Evolutionary conservation across 495 filamentous ascomycete genomes (phyloP), one percentile per base, ranked within the genome.

Genomic region (Aspergillus taichungensis): DNA sequence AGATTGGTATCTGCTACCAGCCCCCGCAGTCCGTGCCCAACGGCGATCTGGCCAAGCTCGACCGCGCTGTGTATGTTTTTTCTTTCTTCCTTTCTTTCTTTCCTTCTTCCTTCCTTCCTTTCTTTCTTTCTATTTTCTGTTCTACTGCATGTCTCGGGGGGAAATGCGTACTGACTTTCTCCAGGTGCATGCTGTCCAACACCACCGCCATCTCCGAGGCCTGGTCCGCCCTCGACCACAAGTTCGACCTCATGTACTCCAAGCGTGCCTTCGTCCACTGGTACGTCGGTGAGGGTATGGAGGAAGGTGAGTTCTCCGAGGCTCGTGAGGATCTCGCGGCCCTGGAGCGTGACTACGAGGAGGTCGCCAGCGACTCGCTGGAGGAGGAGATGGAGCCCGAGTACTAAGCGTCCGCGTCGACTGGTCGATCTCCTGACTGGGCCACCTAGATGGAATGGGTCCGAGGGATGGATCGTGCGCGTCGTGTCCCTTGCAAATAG

Each of bases 251-350:
- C 63, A 98, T 98, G 92, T 97, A 97, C 79, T 90, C 90, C 65
- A 98, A 98, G 82, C 92, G 92, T 71, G 92, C 92, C 45, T 98
- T 98, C 74, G 92, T 98, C 41, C 92, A 98, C 73, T 98, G 92
- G 92, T 98, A 98, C 59, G 92, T 98, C 65, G 92, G 92, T 73
- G 92, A 98, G 78, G 92, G 92, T 80, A 98, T 98, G 92, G 92
- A 98, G 77, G 92, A 98, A 71, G 92, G 92, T 63, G 92, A 98
- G 69, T 98, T 98, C 78, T 94, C 88, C 39, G 92, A 98, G 79
- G 92, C 92, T 42, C 87, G 92, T 68, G 92, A 98, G 76, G 92
- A 98, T 71, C 69, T 98, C 59, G 92, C 92, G 59, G 92, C 92
- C 56, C 80, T 98, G 36, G 92, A 98, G 80, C 86, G 91, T 52